Conservation (phyloP, 768 basidiomycete species). For the Lentinula detonsa region DNA sequence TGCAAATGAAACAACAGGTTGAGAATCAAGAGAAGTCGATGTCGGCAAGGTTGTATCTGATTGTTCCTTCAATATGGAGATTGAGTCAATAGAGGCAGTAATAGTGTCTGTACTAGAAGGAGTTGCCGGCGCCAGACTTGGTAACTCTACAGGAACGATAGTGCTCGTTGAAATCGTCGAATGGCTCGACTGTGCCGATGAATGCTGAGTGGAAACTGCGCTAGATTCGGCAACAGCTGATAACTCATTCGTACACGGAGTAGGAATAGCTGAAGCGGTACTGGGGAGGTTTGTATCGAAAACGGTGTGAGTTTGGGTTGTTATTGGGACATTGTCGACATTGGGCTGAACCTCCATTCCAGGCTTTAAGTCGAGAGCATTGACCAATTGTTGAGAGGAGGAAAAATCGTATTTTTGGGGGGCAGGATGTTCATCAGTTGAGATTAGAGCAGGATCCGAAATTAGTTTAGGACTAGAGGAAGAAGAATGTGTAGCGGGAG, state of each 20-base stretch:
- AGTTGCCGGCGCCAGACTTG: constrained; percentile 21
- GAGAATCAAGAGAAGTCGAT: not conserved
- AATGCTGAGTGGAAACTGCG: not conserved
- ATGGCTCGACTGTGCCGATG: constrained; percentile 3
- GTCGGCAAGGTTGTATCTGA: not conserved
- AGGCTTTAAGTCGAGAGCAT: not conserved
- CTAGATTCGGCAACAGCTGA: too few relatives aligned
- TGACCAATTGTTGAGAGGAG: not conserved
- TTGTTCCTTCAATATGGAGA: not conserved
- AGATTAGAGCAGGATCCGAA: not conserved
- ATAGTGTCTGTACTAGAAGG: constrained; percentile 12
- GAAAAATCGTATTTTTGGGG: not conserved
- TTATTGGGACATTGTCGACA: not conserved
- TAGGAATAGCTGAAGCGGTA: not conserved
- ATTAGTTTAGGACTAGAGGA: not conserved
- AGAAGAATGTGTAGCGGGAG: not conserved
- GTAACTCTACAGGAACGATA: constrained; percentile 64
- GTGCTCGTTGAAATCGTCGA: constrained; percentile 69
- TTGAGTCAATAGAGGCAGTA: not conserved
- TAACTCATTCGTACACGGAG: not conserved
- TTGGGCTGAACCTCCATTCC: not conserved
- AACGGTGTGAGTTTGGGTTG: not conserved
- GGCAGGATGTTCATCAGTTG: not conserved
- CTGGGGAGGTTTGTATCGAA: not conserved
- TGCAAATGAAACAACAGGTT: not conserved